Evolutionary conservation across 2,329 filamentous ascomycete genomes (phyloP).

Genomic region (Calonectria fujianensis): DNA sequence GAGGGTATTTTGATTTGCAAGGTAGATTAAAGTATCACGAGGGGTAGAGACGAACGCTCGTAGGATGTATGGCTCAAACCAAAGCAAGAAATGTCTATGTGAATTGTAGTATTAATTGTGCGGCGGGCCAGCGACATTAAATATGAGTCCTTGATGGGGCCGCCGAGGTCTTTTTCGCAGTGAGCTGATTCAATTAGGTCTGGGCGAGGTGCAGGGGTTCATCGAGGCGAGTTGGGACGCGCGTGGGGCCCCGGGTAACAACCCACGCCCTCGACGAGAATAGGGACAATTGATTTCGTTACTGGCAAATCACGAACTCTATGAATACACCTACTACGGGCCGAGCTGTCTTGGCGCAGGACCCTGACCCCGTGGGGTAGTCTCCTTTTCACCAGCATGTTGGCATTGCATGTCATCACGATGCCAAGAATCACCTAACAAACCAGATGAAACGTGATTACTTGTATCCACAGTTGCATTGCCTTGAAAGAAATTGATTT

Average conservation of each 20-base stretch:
- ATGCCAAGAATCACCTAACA: constrained; percentile 1
- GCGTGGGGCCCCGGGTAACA: constrained; percentile 15
- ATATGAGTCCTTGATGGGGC: constrained; percentile 20
- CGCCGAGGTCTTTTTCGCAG: not conserved
- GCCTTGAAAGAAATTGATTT: not conserved
- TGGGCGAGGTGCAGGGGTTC: not conserved
- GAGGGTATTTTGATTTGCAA: not conserved
- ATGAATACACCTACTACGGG: not conserved
- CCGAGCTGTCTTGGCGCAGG: constrained; percentile 15
- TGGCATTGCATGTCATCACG: constrained; percentile 17
- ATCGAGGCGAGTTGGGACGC: constrained; percentile 20
- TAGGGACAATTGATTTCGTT: constrained; percentile 13
- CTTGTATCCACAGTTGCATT: not conserved
- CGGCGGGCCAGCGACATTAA: constrained; percentile 15
- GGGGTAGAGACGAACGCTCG: not conserved
- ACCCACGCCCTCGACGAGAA: not conserved
- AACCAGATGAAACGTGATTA: constrained; percentile 2
- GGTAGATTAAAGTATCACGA: not conserved
- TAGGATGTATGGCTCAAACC: not conserved
- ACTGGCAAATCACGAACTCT: not conserved
- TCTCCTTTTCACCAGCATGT: constrained; percentile 24
- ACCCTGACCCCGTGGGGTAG: constrained; percentile 27
- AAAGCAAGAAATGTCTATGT: not conserved
- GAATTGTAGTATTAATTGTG: not conserved
- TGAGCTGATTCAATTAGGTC: constrained; percentile 20